Percentiles rank a stretch among this genome's conserved stretches.
These are phyloP conservation scores for Nematocida sp. DNA, from an alignment of 371 early-diverging fungal genomes.

Conservation along the genomic window DNA sequence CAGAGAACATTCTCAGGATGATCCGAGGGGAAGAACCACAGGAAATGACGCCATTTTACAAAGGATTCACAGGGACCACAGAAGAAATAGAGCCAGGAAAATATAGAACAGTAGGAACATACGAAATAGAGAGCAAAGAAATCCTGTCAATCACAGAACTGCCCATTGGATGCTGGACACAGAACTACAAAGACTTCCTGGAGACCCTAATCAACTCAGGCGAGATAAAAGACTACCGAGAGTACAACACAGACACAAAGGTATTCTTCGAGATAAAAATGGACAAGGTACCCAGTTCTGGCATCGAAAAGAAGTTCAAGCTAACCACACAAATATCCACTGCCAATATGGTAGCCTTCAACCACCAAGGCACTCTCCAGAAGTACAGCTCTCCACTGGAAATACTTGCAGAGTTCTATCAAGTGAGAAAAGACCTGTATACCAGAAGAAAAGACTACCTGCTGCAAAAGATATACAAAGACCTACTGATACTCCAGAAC, in stretches of 20 bases:
- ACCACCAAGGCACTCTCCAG: constrained; percentile 76
- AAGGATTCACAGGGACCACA: constrained; percentile 72
- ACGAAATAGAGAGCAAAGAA: constrained; percentile 69
- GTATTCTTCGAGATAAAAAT: constrained; percentile 76
- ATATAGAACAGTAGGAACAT: constrained; percentile 72
- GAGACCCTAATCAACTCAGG: constrained; percentile 69
- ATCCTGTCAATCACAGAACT: constrained; percentile 79
- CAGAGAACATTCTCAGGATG: constrained; percentile 74
- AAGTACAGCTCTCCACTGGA: constrained; percentile 74
- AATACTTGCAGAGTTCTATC: constrained; percentile 82
- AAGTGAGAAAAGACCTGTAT: constrained; percentile 77
- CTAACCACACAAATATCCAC: constrained; percentile 70
- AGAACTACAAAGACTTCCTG: constrained; percentile 78
- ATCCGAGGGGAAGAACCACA: constrained; percentile 71
- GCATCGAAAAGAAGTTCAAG: constrained; percentile 75
- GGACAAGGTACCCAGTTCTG: constrained; percentile 40
- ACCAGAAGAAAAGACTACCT: constrained; percentile 78
- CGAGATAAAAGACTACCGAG: constrained; percentile 67
- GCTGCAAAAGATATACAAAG: constrained; percentile 69
- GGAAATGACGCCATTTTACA: constrained; percentile 87
- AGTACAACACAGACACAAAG: constrained; percentile 66
- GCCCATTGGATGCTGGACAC: constrained; percentile 87
- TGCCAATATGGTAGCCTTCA: constrained; percentile 92
- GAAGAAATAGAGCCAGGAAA: constrained; percentile 65
- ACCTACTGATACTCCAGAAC: constrained; percentile 75